Percentiles rank a stretch among this genome's conserved stretches.
Conservation (phyloP, 2,329 filamentous ascomycete genomes). For the Talaromyces piceae region DNA sequence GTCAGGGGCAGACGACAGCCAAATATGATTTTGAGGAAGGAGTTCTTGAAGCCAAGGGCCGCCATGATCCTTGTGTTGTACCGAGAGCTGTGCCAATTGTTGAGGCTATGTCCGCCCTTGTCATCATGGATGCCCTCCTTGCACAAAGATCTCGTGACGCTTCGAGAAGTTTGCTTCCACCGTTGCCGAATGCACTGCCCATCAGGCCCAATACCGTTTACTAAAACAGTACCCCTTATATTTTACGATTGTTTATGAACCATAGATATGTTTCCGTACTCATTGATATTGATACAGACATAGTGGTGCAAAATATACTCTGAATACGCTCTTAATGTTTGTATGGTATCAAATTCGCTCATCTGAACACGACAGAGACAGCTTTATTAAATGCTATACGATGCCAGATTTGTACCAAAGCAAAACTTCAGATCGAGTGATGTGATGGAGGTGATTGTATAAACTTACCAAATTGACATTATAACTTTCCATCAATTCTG, state of each 20-base stretch:
- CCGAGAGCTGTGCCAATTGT: too few species aligned
- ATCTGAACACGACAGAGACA: background rate
- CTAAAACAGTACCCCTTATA: background rate
- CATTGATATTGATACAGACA: background rate
- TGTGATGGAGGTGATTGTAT: background rate
- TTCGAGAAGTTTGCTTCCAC: conserved; percentile 41
- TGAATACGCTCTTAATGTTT: too few species aligned
- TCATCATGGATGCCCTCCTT: conserved; percentile 79
- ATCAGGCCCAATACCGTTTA: too few species aligned
- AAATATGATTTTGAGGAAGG: conserved; percentile 72
- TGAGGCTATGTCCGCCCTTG: conserved; percentile 54
- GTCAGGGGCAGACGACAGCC: conserved; percentile 75
- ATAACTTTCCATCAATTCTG: background rate
- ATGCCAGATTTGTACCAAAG: background rate
- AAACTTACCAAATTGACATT: background rate
- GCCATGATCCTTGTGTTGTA: conserved; percentile 81
- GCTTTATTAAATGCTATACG: background rate
- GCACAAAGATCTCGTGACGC: conserved; percentile 62
- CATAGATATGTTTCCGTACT: background rate
- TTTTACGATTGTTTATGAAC: background rate
- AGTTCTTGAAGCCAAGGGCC: conserved; percentile 78
- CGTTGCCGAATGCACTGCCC: conserved; percentile 29
- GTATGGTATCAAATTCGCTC: background rate
- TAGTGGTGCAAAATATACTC: too few species aligned
- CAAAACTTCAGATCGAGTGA: background rate